These are phyloP conservation scores for Aspergillus sp. DNA, from an alignment of 2,329 filamentous ascomycete genomes.

Conservation along the genomic window DNA sequence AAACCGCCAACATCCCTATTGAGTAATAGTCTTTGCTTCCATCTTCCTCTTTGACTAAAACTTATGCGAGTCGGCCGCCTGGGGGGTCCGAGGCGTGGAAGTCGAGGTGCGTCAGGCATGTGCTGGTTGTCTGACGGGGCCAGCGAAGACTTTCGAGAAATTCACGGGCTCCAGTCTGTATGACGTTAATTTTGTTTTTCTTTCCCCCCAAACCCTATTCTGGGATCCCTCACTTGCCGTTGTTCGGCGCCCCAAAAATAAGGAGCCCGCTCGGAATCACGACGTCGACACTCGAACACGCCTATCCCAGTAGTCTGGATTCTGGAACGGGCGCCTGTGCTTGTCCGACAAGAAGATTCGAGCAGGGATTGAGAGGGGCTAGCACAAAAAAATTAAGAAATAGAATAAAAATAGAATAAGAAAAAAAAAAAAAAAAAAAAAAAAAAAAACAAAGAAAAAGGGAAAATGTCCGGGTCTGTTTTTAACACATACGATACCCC, in stretches of 20 bases:
- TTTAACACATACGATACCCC: not conserved
- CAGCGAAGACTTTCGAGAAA: not conserved
- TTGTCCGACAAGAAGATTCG: not conserved
- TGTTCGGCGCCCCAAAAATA: not conserved
- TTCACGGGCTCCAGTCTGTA: not conserved
- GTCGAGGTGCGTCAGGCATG: not conserved
- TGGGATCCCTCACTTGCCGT: too few species aligned
- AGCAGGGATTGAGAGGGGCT: conserved; percentile 1
- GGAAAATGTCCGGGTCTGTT: not conserved
- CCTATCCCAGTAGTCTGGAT: conserved; percentile 19
- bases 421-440: not conserved
- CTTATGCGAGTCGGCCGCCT: not conserved
- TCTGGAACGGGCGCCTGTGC: conserved; percentile 22
- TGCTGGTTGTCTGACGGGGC: not conserved
- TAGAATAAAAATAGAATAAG: not conserved
- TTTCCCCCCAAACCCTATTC: not conserved
- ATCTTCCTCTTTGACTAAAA: not conserved
- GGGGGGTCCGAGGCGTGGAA: not conserved
- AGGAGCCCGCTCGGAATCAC: not conserved
- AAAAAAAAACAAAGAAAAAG: not conserved
- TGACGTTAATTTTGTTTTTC: not conserved
- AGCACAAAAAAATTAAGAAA: not conserved
- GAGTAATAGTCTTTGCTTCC: not conserved
- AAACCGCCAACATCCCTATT: conserved; percentile 3
- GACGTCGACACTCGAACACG: not conserved